Percentiles rank a stretch among this genome's conserved stretches.
phyloP scores from a whole-genome alignment of 2,329 filamentous ascomycete genomes.

The Myrmaecium sp. region DNA sequence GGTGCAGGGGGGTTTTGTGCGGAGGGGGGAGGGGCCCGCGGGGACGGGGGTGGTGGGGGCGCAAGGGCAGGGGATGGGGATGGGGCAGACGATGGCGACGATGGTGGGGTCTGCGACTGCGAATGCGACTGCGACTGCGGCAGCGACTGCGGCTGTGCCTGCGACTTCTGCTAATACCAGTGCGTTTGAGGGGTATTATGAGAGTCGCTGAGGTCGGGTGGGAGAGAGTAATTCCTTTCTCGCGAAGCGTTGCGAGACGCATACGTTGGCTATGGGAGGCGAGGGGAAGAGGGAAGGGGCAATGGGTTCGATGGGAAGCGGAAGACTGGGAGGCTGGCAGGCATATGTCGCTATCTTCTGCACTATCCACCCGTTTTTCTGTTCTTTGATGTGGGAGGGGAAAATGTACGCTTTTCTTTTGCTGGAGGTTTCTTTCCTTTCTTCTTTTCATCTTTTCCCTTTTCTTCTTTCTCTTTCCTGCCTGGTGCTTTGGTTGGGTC shows the following conservation, averaged over 20 bases:
- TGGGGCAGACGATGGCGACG: slow-evolving; percentile 1
- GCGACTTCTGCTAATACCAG: too few relatives aligned
- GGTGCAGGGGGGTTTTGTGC: slow-evolving; percentile 10
- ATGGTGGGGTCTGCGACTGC: slow-evolving; percentile 1
- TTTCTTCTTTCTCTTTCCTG: slow-evolving; percentile 11
- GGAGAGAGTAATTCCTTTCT: too few relatives aligned
- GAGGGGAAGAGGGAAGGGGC: too few relatives aligned
- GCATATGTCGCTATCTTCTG: slow-evolving; percentile 6
- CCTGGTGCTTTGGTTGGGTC: too few relatives aligned
- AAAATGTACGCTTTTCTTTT: neutral
- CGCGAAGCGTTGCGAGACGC: too few relatives aligned
- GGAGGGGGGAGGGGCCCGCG: slow-evolving; percentile 5
- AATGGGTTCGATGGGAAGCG: too few relatives aligned
- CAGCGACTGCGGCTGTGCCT: slow-evolving; percentile 18
- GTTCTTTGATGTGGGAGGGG: neutral
- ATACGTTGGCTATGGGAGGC: too few relatives aligned
- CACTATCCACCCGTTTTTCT: neutral
- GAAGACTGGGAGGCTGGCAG: slow-evolving; percentile 9
- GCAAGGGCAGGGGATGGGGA: slow-evolving; percentile 4
- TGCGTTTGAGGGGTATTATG: too few relatives aligned
- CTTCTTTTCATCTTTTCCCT: slow-evolving; percentile 2
- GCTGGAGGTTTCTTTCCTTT: neutral
- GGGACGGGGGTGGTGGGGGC: slow-evolving; percentile 8
- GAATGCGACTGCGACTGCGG: slow-evolving; percentile 10
- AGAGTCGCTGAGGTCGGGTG: too few relatives aligned